Conservation (phyloP, 2,329 filamentous ascomycete genomes). For the Ophiostoma triangulosporum region DNA sequence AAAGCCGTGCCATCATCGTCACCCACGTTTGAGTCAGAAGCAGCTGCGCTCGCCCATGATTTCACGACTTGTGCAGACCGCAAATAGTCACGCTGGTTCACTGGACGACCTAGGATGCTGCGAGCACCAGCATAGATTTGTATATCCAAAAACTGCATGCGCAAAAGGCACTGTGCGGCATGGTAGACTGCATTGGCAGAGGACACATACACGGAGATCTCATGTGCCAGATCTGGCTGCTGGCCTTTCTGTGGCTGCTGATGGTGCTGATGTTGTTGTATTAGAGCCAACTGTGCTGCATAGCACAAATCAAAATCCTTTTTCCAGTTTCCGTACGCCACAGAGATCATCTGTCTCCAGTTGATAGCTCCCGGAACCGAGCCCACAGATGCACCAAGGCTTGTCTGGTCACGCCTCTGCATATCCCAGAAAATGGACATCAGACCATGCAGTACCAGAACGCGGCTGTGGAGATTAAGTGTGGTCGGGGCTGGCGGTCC, state of each 20-base stretch:
- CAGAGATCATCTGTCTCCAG: slow-evolving; percentile 7
- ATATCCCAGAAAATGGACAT: slow-evolving; percentile 14
- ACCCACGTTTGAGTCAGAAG: neutral
- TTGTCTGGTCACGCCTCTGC: slow-evolving; percentile 14
- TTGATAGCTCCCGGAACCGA: neutral
- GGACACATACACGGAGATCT: slow-evolving; percentile 5
- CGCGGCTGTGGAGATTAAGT: slow-evolving; percentile 2
- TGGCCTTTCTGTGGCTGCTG: neutral
- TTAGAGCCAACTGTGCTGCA: neutral
- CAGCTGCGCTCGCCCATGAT: slow-evolving; percentile 7
- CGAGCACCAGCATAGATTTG: slow-evolving; percentile 14
- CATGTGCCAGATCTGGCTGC: neutral
- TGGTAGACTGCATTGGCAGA: slow-evolving; percentile 12
- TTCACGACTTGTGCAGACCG: slow-evolving; percentile 11
- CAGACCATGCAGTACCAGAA: slow-evolving; percentile 13
- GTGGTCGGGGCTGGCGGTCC: neutral
- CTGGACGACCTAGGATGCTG: slow-evolving; percentile 12
- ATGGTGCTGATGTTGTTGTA: neutral
- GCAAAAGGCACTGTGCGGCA: slow-evolving; percentile 7
- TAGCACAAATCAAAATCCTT: slow-evolving; percentile 10
- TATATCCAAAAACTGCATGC: slow-evolving; percentile 12
- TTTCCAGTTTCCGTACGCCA: slow-evolving; percentile 10
- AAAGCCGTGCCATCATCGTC: neutral
- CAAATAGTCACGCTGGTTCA: slow-evolving; percentile 11
- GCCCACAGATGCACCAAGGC: slow-evolving; percentile 3